phyloP scores from a whole-genome alignment of 2,329 filamentous ascomycete species.

The Penicillium sp. region DNA sequence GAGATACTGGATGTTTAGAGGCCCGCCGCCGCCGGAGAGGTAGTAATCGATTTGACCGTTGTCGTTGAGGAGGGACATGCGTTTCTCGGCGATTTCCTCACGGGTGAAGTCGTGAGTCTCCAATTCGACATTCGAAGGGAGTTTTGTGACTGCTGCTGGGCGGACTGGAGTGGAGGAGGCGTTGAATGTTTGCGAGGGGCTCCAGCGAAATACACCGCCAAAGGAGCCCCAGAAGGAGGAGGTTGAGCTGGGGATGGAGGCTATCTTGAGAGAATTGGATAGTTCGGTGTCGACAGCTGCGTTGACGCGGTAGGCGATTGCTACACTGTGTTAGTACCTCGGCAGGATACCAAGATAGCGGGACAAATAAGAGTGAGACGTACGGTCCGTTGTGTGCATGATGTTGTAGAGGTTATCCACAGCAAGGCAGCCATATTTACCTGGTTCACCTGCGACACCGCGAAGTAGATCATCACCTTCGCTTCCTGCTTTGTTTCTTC shows the following conservation, averaged over 20 bases:
- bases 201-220: conserved; percentile 56
- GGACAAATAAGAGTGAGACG: conserved; percentile 12
- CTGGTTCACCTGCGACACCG: conserved; percentile 68
- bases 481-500: conserved; percentile 67
- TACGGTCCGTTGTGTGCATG: conserved; percentile 63
- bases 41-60: conserved; percentile 95
- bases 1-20: conserved; percentile 89
- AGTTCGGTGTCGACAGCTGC: conserved; percentile 80
- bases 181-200: conserved; percentile 46
- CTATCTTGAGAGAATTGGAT: conserved; percentile 66
- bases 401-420: conserved; percentile 97
- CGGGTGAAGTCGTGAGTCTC: conserved; percentile 92
- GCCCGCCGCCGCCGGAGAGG: conserved; percentile 73
- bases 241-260: conserved; percentile 69
- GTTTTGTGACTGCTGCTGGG: conserved; percentile 54
- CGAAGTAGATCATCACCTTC: conserved; percentile 56
- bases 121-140: conserved; percentile 72
- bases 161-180: conserved; percentile 59
- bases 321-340: conserved; percentile 44
- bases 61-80: conserved; percentile 83
- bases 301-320: conserved; percentile 89
- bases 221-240: conserved; percentile 61
- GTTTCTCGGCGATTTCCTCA: conserved; percentile 85
- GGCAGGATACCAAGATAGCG: no score
- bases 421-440: conserved; percentile 80